Conservation (phyloP, 2,329 filamentous ascomycete species). For the Colletotrichum spaethianum region DNA sequence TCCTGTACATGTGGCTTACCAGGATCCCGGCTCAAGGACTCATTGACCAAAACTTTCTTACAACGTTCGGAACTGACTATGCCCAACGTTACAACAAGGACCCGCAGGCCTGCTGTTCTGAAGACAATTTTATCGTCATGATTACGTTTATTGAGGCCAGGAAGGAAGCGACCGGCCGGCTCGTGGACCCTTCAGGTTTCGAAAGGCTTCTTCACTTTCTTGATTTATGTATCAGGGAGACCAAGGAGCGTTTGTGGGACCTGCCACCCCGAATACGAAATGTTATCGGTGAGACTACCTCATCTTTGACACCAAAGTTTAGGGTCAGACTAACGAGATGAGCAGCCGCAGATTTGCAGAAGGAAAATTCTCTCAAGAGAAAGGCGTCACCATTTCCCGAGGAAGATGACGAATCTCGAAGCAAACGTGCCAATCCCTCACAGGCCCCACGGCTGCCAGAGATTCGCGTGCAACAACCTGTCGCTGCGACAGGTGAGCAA, state of each 20-base stretch:
- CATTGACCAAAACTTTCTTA: not conserved
- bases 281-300: not conserved
- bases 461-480: too few species aligned
- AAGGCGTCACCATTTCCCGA: not conserved
- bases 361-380: not conserved
- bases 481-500: not conserved
- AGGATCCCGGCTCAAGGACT: not conserved
- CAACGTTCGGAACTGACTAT: not conserved
- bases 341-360: not conserved
- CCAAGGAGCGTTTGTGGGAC: not conserved
- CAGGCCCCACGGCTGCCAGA: too few species aligned
- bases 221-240: not conserved
- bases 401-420: too few species aligned
- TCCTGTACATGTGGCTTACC: not conserved
- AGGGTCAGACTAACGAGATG: not conserved
- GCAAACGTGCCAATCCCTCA: too few species aligned
- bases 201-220: not conserved
- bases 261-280: not conserved
- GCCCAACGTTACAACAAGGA: not conserved
- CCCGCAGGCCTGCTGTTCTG: not conserved
- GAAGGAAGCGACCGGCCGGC: not conserved
- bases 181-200: not conserved
- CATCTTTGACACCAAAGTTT: too few species aligned
- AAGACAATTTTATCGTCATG: not conserved
- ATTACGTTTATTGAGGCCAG: not conserved